Conservation (phyloP, 805 yeast genomes). For the Lipomyces kockii region DNA sequence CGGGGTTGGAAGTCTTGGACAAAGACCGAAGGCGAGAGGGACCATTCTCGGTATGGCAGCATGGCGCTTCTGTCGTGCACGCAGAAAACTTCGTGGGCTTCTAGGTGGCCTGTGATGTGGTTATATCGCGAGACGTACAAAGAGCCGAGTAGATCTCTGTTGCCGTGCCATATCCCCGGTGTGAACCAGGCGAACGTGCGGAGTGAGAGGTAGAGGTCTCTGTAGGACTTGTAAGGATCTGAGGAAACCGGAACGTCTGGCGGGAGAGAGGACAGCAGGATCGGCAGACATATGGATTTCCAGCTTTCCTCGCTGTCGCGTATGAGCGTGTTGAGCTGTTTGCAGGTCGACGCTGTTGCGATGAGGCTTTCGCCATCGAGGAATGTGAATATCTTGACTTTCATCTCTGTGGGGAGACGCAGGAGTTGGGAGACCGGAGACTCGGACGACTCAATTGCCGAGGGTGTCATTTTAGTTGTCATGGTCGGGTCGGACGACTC, state of each 20-base stretch:
- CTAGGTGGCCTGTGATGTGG: constrained; percentile 33
- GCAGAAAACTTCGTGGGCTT: constrained; percentile 32
- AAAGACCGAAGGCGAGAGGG: constrained; percentile 22
- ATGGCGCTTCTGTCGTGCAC: constrained; percentile 10
- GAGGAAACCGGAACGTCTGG: constrained; percentile 11
- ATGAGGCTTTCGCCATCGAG: constrained; percentile 34
- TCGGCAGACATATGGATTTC: constrained; percentile 28
- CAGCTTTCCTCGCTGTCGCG: constrained; percentile 33
- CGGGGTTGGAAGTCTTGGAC: constrained; percentile 23
- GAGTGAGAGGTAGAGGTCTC: constrained; percentile 29
- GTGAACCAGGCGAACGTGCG: constrained; percentile 39
- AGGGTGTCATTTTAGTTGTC: neutral
- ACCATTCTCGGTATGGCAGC: constrained; percentile 21
- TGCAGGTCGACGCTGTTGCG: constrained; percentile 33
- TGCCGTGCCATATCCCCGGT: constrained; percentile 42
- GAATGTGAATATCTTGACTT: constrained; percentile 20
- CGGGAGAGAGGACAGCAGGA: constrained; percentile 25
- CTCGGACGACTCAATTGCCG: neutral
- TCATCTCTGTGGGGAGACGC: constrained; percentile 36
- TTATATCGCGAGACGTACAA: constrained; percentile 37
- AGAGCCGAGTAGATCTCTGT: constrained; percentile 38
- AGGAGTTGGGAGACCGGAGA: neutral
- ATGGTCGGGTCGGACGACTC: too few relatives aligned
- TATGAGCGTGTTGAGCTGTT: constrained; percentile 19
- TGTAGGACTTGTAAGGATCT: constrained; percentile 35